A percentile compares a stretch with the other conserved stretches of the same genome.
These are phyloP conservation scores for Rhodotorula sp. DNA, from an alignment of 1,284 basidiomycete genomes.

Conservation along the genomic window DNA sequence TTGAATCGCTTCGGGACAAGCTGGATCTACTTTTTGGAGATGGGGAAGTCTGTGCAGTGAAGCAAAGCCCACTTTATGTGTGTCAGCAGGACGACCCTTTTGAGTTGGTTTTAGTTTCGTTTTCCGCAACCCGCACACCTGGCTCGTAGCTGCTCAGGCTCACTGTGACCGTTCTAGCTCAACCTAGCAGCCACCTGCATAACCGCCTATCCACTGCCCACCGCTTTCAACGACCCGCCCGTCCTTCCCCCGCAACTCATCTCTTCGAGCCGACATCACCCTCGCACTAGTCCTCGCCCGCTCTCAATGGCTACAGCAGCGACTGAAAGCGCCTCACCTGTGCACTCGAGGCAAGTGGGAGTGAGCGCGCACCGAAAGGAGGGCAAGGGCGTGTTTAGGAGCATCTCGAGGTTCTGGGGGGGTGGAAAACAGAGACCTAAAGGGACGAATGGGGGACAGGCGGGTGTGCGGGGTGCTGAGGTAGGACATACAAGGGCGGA, in stretches of 20 bases:
- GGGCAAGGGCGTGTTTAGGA: constrained; percentile 16
- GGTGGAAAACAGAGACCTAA: constrained; percentile 26
- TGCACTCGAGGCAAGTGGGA: too few relatives aligned
- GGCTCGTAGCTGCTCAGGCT: background rate
- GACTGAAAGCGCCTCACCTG: too few relatives aligned
- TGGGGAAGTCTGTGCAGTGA: too few relatives aligned
- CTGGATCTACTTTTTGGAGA: too few relatives aligned
- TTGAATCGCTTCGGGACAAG: too few relatives aligned
- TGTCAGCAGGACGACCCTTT: too few relatives aligned
- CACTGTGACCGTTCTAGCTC: background rate
- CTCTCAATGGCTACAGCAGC: constrained; percentile 1
- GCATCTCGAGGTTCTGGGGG: constrained; percentile 27
- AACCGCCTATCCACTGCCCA: background rate
- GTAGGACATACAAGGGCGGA: background rate
- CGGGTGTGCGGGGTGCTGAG: background rate
- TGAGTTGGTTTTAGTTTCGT: too few relatives aligned
- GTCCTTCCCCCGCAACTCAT: background rate
- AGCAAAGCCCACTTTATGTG: too few relatives aligned
- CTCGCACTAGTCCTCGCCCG: background rate
- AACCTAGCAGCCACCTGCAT: too few relatives aligned
- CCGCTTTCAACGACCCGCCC: background rate
- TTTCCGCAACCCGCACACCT: background rate
- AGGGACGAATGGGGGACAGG: background rate
- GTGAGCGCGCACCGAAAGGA: background rate
- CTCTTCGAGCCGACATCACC: background rate